phyloP scores from a whole-genome alignment of 495 filamentous ascomycete species.

The Tuber magnatum region DNA sequence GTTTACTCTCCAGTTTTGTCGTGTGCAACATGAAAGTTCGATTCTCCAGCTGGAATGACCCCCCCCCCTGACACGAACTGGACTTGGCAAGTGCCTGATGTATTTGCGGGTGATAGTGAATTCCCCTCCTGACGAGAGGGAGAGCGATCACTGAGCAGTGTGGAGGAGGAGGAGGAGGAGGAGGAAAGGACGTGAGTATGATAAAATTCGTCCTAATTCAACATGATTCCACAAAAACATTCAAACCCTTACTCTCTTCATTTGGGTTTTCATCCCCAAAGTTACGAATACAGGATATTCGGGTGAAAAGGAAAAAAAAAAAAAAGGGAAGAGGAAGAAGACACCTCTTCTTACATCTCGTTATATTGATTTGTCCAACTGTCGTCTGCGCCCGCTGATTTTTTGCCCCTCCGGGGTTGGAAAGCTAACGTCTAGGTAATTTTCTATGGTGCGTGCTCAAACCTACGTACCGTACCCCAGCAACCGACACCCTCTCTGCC shows the following conservation, averaged over 20 bases:
- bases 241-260: neutral
- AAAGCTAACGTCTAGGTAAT: slow-evolving; percentile 2
- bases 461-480: neutral
- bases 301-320: neutral
- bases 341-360: neutral
- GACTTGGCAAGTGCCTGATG: neutral
- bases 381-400: neutral
- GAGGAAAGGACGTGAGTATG: neutral
- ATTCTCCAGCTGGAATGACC: neutral
- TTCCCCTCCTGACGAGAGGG: neutral
- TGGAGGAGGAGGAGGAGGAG: neutral
- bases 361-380: neutral
- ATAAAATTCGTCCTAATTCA: neutral
- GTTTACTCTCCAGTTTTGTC: neutral
- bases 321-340: neutral
- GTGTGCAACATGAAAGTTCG: neutral
- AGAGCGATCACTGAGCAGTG: neutral
- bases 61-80: neutral
- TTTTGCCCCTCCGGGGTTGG: neutral
- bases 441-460: neutral
- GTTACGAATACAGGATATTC: neutral
- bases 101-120: neutral
- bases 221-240: neutral
- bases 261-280: neutral
- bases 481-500: neutral